Percentiles rank a stretch among this genome's conserved stretches.
These are phyloP conservation scores for Microcos paniculata DNA, from an alignment of 345 rosid species.

Conservation along the genomic window DNA sequence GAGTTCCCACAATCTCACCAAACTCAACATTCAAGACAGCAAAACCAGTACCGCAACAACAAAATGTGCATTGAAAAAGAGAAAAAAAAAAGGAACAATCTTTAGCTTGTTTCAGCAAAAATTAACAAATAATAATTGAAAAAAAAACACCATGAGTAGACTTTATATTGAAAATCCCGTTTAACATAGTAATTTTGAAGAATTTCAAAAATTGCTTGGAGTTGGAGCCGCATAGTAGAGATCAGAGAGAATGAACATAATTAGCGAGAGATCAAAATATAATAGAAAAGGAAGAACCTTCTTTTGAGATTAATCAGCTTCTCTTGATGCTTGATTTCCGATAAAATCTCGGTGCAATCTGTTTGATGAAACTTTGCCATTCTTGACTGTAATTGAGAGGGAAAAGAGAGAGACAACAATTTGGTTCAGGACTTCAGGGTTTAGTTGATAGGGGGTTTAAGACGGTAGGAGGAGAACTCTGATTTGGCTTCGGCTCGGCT, in stretches of 20 bases:
- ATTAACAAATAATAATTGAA: neutral
- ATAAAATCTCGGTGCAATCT: constrained; percentile 39
- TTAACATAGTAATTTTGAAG: neutral
- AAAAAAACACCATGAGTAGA: neutral
- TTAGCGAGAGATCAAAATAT: no score
- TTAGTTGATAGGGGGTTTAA: neutral
- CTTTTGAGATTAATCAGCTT: constrained; percentile 52
- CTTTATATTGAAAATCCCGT: neutral
- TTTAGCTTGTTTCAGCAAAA: neutral
- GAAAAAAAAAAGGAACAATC: neutral
- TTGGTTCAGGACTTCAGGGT: neutral
- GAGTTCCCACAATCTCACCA: neutral
- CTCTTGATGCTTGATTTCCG: constrained; percentile 51
- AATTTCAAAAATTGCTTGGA: neutral
- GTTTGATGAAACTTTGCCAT: constrained; percentile 13
- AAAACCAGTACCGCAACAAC: neutral
- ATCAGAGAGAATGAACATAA: neutral
- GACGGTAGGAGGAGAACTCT: neutral
- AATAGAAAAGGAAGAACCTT: constrained; percentile 37
- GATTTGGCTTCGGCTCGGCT: neutral
- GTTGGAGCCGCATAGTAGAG: neutral
- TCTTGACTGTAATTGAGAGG: neutral
- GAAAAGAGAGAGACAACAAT: neutral
- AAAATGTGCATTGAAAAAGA: neutral
- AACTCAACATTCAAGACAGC: neutral